These are phyloP conservation scores for Blastocystis hominis DNA, from an alignment of 352 stramenopile species.

Conservation along the genomic window DNA sequence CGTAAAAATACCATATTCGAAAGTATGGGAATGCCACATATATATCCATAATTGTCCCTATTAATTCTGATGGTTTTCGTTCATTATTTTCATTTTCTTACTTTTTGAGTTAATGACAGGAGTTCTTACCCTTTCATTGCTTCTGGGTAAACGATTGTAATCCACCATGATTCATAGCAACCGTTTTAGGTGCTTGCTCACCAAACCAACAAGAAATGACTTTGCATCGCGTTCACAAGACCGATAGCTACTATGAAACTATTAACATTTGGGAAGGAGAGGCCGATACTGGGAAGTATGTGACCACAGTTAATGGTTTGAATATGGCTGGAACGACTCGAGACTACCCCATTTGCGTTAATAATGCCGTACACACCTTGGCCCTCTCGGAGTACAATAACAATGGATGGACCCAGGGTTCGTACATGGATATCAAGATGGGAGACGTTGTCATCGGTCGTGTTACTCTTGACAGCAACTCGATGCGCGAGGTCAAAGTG, in stretches of 20 bases:
- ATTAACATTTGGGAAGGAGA: conserved; percentile 25
- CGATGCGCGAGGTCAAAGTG: neutral
- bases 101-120: neutral
- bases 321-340: conserved; percentile 10
- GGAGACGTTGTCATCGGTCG: neutral
- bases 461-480: neutral
- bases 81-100: neutral
- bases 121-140: neutral
- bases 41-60: no score
- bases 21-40: no score
- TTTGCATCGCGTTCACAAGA: neutral
- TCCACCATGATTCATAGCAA: neutral
- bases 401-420: neutral
- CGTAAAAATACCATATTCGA: no score
- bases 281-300: neutral
- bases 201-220: neutral
- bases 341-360: conserved; percentile 17
- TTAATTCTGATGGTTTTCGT: no score
- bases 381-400: neutral
- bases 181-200: neutral
- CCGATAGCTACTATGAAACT: neutral
- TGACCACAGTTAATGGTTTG: neutral
- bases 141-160: neutral
- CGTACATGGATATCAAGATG: neutral
- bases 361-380: neutral